Percentiles rank a stretch among this genome's conserved stretches.
These are phyloP conservation scores for Fraxinus xanthoxyloides DNA, from an alignment of 305 asterid species.

Conservation along the genomic window DNA sequence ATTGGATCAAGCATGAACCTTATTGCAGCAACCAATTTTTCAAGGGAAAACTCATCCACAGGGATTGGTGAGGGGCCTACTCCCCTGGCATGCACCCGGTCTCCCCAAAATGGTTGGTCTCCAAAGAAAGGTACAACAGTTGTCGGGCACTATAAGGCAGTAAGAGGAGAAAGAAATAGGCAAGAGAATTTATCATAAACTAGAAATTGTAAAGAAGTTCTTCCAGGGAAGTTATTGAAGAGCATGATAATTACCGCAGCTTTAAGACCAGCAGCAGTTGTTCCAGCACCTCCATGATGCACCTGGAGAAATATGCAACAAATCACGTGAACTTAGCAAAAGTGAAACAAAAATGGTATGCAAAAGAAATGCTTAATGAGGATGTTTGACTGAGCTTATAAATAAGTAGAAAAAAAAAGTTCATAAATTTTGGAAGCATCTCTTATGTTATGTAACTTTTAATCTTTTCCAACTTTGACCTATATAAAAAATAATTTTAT, in stretches of 20 bases:
- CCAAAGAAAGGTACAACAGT: constrained; percentile 93
- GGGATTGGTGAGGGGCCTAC: constrained; percentile 91
- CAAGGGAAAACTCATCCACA: constrained; percentile 72
- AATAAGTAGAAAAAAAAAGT: not conserved
- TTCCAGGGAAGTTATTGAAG: not conserved
- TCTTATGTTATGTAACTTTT: not conserved
- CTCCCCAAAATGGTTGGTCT: constrained; percentile 97
- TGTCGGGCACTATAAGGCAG: constrained; percentile 72
- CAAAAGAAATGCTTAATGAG: not conserved
- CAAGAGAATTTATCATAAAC: not conserved
- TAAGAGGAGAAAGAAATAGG: not conserved
- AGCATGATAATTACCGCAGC: constrained; percentile 55
- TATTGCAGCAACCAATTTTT: constrained; percentile 73
- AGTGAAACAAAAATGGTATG: not conserved
- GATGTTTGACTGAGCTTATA: not conserved
- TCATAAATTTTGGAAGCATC: not conserved
- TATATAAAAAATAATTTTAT: not conserved
- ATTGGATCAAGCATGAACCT: constrained; percentile 67
- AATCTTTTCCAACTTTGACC: not conserved
- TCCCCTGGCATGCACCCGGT: constrained; percentile 81
- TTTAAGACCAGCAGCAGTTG: constrained; percentile 96
- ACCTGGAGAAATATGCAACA: constrained; percentile 45
- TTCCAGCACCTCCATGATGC: constrained; percentile 99
- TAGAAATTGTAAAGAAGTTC: not conserved
- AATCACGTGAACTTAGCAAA: constrained; percentile 7